Conservation (phyloP, 140 eudicot genomes). For the Ambrosia hybrid region DNA sequence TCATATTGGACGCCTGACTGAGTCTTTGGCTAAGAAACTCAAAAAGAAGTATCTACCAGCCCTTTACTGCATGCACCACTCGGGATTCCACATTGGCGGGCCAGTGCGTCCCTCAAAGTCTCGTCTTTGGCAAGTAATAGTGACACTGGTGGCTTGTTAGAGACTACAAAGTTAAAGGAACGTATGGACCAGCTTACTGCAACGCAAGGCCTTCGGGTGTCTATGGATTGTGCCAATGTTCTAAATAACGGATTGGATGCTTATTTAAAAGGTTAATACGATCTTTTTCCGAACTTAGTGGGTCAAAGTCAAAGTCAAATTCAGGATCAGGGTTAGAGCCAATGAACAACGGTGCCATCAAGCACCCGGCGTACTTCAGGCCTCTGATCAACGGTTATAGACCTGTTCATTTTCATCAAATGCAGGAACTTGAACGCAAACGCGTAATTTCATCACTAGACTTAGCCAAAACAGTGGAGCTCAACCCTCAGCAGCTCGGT, state of each 20-base stretch:
- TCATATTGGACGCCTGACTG: slow-evolving; percentile 40
- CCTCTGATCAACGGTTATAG: slow-evolving; percentile 49
- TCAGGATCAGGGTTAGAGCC: slow-evolving; percentile 19
- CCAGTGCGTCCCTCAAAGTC: slow-evolving; percentile 57
- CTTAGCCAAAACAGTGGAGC: slow-evolving; percentile 75
- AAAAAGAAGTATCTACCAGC: slow-evolving; percentile 44
- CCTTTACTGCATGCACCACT: slow-evolving; percentile 63
- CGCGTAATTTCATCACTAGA: slow-evolving; percentile 58
- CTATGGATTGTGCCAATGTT: slow-evolving; percentile 60
- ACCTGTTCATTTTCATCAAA: slow-evolving; percentile 39
- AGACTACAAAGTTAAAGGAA: slow-evolving; percentile 51
- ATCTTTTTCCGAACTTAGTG: slow-evolving; percentile 64
- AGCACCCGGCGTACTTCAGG: slow-evolving; percentile 41
- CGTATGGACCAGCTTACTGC: slow-evolving; percentile 71
- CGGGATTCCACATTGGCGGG: slow-evolving; percentile 61
- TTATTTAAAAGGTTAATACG: slow-evolving; percentile 65
- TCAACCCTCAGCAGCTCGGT: slow-evolving; percentile 72
- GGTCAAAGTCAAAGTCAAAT: slow-evolving; percentile 44
- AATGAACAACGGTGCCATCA: slow-evolving; percentile 28
- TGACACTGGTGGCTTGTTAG: slow-evolving; percentile 52
- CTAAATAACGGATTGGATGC: slow-evolving; percentile 63
- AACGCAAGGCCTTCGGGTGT: slow-evolving; percentile 65
- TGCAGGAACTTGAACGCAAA: slow-evolving; percentile 39
- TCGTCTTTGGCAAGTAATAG: slow-evolving; percentile 42
- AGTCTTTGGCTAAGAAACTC: slow-evolving; percentile 31